Conservation (phyloP, 495 filamentous ascomycete species). For the Penicillium herquei region DNA sequence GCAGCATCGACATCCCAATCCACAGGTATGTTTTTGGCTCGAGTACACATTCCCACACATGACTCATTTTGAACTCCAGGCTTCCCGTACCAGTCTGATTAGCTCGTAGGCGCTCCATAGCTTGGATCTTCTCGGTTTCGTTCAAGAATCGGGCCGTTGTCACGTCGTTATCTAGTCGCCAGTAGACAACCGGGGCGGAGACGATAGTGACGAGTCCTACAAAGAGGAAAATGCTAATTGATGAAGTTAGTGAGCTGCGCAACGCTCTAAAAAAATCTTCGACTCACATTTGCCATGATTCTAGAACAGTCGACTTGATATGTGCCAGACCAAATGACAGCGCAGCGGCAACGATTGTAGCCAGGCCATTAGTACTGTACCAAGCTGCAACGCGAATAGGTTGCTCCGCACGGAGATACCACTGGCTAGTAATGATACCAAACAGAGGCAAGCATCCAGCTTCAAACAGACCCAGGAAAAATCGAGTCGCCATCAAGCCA, state of each 20-base stretch:
- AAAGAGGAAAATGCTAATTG: conserved; percentile 42
- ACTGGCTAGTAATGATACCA: conserved; percentile 48
- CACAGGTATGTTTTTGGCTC: conserved; percentile 52
- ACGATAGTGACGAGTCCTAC: conserved; percentile 49
- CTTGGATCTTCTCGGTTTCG: conserved; percentile 56
- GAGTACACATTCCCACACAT: conserved; percentile 43
- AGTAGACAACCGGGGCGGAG: conserved; percentile 43
- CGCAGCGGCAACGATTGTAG: conserved; percentile 47
- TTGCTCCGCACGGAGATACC: conserved; percentile 51
- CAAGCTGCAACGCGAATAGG: conserved; percentile 49
- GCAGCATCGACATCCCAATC: conserved; percentile 53
- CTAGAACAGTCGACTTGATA: conserved; percentile 48
- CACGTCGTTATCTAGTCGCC: conserved; percentile 47
- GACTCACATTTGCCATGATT: conserved; percentile 62
- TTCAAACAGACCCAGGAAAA: conserved; percentile 51
- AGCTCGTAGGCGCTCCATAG: conserved; percentile 58
- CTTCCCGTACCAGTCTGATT: conserved; percentile 60
- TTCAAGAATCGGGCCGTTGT: conserved; percentile 57
- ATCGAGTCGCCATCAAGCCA: conserved; percentile 44
- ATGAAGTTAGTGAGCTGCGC: background rate
- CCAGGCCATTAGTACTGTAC: conserved; percentile 50
- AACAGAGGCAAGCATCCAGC: conserved; percentile 61
- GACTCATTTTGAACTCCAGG: conserved; percentile 45
- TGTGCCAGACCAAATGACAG: conserved; percentile 53
- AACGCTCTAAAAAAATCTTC: background rate